Percentiles rank a stretch among this genome's conserved stretches.
These are phyloP conservation scores for Fragaria ananassa DNA, from an alignment of 306 rosid genomes.

Conservation along the genomic window DNA sequence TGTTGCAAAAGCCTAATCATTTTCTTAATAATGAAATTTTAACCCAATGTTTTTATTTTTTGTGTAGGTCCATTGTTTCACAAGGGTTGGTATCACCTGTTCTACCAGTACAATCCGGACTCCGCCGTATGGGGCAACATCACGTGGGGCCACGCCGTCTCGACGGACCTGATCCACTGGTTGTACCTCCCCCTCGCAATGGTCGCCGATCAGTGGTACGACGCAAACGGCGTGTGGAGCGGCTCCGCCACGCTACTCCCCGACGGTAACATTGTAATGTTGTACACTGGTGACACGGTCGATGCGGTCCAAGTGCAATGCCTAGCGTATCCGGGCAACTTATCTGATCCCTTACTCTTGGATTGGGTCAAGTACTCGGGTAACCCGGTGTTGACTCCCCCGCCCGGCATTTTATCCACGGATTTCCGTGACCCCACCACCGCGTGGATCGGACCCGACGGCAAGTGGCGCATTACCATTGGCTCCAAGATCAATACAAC, in stretches of 20 bases:
- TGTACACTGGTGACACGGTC: conserved; percentile 58
- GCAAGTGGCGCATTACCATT: conserved; percentile 53
- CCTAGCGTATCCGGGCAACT: conserved; percentile 66
- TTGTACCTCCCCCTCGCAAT: conserved; percentile 68
- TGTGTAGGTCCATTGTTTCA: conserved; percentile 63
- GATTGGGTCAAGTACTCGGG: conserved; percentile 62
- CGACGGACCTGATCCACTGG: conserved; percentile 79
- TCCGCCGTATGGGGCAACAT: conserved; percentile 89
- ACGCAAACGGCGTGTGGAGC: conserved; percentile 74
- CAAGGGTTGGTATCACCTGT: conserved; percentile 81
- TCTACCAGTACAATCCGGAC: conserved; percentile 81
- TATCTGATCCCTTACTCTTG: conserved; percentile 77
- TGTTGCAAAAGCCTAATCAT: too few species aligned
- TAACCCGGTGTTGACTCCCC: conserved; percentile 69
- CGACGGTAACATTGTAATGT: conserved; percentile 61
- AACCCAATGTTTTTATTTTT: not conserved
- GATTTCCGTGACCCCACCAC: conserved; percentile 84
- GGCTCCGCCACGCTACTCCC: conserved; percentile 75
- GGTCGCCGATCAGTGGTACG: conserved; percentile 53
- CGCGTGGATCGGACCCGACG: conserved; percentile 60
- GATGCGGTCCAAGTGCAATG: conserved; percentile 64
- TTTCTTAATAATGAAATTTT: not conserved
- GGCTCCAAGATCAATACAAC: conserved; percentile 53
- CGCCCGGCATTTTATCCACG: conserved; percentile 29
- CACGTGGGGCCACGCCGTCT: conserved; percentile 85